A percentile compares a stretch with the other conserved stretches of the same genome.
Evolutionary conservation across 176 grass and related monocot species (phyloP).

Genomic region (Oryza australiensis): DNA sequence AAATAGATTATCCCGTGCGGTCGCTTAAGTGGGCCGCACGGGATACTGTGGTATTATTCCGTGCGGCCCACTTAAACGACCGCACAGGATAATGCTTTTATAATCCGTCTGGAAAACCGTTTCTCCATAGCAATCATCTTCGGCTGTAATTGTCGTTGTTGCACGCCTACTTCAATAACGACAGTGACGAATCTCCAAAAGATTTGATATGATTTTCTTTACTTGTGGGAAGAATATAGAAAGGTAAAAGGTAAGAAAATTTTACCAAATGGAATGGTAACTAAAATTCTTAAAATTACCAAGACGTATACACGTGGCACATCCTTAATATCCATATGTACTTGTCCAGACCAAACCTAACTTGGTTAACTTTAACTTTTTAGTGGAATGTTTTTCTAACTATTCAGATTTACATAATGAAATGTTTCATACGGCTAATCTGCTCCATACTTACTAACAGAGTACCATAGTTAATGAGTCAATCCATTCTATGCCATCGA

Average conservation of each 20-base stretch:
- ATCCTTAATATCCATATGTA: background rate
- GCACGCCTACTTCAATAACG: constrained; percentile 43
- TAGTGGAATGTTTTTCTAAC: background rate
- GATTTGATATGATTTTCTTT: constrained; percentile 57
- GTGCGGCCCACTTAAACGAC: too few relatives aligned
- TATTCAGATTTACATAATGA: background rate
- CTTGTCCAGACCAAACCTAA: constrained; percentile 33
- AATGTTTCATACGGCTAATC: too few relatives aligned
- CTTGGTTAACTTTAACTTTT: background rate
- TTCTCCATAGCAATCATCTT: constrained; percentile 36
- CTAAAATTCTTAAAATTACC: constrained; percentile 43
- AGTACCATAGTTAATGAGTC: too few relatives aligned
- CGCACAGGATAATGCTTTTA: too few relatives aligned
- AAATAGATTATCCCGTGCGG: too few relatives aligned
- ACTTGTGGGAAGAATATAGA: constrained; percentile 31
- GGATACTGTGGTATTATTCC: too few relatives aligned
- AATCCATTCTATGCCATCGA: too few relatives aligned
- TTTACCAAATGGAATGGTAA: constrained; percentile 32
- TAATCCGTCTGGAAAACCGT: too few relatives aligned
- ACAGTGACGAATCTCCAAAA: constrained; percentile 33
- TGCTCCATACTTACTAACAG: too few relatives aligned
- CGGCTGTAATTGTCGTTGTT: constrained; percentile 31
- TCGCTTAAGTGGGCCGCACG: too few relatives aligned
- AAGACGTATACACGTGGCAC: background rate
- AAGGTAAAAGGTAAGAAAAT: constrained; percentile 32